Conservation (phyloP, 148 eudicot genomes). For the Rhododendron henanense region DNA sequence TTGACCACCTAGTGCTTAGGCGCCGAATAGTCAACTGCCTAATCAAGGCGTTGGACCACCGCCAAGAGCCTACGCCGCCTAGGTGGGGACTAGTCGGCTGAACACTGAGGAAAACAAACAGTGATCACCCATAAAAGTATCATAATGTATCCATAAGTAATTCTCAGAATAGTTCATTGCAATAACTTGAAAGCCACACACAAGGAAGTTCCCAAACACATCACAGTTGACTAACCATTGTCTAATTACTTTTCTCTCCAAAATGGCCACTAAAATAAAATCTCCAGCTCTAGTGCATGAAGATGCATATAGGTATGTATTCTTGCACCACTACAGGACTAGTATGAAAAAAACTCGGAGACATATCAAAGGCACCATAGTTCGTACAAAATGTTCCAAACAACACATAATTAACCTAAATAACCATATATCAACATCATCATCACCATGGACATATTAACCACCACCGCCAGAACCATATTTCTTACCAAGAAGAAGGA, state of each 20-base stretch:
- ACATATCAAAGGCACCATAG: slow-evolving; percentile 4
- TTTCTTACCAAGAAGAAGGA: slow-evolving; percentile 55
- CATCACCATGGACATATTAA: slow-evolving; percentile 3
- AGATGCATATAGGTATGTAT: not conserved
- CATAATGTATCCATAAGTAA: not conserved
- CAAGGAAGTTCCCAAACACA: not conserved
- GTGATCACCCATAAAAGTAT: not conserved
- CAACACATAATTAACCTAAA: not conserved
- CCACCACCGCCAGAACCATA: slow-evolving; percentile 62
- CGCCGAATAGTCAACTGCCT: not conserved
- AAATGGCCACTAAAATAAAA: not conserved
- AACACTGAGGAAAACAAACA: not conserved
- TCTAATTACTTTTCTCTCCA: not conserved
- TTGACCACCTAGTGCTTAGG: no score
- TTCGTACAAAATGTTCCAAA: not conserved
- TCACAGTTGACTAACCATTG: not conserved
- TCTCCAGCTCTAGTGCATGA: not conserved
- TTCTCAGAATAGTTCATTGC: not conserved
- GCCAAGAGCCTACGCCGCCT: not conserved
- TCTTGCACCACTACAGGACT: not conserved
- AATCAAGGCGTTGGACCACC: not conserved
- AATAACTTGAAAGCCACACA: not conserved
- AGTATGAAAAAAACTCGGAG: not conserved
- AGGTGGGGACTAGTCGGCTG: not conserved
- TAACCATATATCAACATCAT: slow-evolving; percentile 8